Evolutionary conservation across 2,329 filamentous ascomycete species (phyloP).

Genomic region (Didymella glomerata): DNA sequence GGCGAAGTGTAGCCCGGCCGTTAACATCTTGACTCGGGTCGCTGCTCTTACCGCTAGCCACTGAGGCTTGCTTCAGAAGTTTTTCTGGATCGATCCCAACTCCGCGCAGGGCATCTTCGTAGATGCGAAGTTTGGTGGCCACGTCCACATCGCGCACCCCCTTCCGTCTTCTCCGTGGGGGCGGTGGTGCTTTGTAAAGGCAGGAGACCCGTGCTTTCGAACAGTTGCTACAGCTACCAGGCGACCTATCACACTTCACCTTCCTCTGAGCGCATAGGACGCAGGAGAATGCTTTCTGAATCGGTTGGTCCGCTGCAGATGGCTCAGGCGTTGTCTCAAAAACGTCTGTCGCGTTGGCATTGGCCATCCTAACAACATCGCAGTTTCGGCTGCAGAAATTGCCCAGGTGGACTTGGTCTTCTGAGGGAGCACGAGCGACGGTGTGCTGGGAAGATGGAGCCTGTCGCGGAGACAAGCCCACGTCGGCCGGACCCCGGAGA

Average conservation of each 20-base stretch:
- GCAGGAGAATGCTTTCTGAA: constrained; percentile 45
- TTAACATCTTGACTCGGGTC: background rate
- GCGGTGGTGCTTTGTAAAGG: constrained; percentile 46
- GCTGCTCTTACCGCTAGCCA: background rate
- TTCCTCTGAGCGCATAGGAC: constrained; percentile 47
- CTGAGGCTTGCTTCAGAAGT: constrained; percentile 28
- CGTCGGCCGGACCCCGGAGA: too few relatives aligned
- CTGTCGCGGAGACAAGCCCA: background rate
- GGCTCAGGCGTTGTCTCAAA: background rate
- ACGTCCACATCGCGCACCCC: constrained; percentile 37
- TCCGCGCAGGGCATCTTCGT: constrained; percentile 42
- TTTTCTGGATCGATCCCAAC: constrained; percentile 41
- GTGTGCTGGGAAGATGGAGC: background rate
- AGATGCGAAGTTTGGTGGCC: constrained; percentile 37
- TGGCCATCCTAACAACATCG: background rate
- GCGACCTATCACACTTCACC: constrained; percentile 45
- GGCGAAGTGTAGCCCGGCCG: background rate
- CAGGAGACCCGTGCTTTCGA: constrained; percentile 42
- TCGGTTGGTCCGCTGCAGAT: background rate
- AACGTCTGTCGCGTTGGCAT: background rate
- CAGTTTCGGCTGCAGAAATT: background rate
- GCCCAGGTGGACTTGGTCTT: too few relatives aligned
- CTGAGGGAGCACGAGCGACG: background rate
- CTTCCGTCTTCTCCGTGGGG: constrained; percentile 41
- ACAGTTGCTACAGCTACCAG: constrained; percentile 44